Conservation (phyloP, 2,329 filamentous ascomycete species). For the Pseudogymnoascus sp. region DNA sequence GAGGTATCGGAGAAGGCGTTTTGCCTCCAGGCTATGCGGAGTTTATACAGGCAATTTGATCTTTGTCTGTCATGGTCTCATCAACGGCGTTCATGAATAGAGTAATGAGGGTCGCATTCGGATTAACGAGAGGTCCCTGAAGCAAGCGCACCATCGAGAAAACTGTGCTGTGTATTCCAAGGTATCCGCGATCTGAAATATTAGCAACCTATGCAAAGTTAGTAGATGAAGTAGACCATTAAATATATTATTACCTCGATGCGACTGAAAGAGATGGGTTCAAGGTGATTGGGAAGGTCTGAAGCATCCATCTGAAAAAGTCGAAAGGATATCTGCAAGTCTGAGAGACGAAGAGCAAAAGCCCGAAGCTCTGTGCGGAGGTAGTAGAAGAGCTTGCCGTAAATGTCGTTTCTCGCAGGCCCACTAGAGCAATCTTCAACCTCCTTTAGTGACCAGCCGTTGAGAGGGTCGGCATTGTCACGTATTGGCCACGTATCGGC, state of each 20-base stretch:
- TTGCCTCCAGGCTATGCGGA: not conserved
- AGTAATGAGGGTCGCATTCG: slow-evolving; percentile 33
- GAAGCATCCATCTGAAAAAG: slow-evolving; percentile 24
- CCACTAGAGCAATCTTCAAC: slow-evolving; percentile 16
- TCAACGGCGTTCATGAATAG: slow-evolving; percentile 33
- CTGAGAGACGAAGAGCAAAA: slow-evolving; percentile 25
- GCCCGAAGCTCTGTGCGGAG: slow-evolving; percentile 23
- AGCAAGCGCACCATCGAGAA: slow-evolving; percentile 27
- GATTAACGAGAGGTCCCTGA: slow-evolving; percentile 25
- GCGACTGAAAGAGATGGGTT: slow-evolving; percentile 24
- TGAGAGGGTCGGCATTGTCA: slow-evolving; percentile 30
- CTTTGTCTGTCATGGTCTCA: slow-evolving; percentile 13
- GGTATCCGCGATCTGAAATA: slow-evolving; percentile 28
- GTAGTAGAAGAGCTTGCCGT: slow-evolving; percentile 31
- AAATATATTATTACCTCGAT: slow-evolving; percentile 30
- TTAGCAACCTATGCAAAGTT: slow-evolving; percentile 29
- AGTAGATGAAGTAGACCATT: not conserved
- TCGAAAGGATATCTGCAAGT: slow-evolving; percentile 20
- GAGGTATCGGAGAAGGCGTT: not conserved
- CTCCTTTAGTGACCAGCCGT: slow-evolving; percentile 30
- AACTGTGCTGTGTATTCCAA: slow-evolving; percentile 25
- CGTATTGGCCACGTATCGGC: slow-evolving; percentile 29
- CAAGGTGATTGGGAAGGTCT: slow-evolving; percentile 17
- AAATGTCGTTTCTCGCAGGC: slow-evolving; percentile 30
- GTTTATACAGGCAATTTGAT: not conserved